These are phyloP conservation scores for Lanmaoa pseudosensibilis DNA, from an alignment of 768 basidiomycete genomes.

Conservation along the genomic window DNA sequence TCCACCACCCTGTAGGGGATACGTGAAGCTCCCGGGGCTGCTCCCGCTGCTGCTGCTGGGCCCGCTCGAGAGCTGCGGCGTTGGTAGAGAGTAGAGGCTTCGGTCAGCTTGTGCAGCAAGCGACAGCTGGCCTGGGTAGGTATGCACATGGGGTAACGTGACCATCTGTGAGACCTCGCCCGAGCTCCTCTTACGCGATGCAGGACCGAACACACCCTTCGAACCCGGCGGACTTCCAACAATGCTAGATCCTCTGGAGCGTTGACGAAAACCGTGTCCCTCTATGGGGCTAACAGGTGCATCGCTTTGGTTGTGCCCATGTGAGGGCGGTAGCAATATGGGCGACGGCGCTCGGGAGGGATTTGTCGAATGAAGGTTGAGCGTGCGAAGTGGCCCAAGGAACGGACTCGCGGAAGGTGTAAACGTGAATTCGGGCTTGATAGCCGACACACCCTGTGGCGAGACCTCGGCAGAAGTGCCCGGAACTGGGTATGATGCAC, in stretches of 20 bases:
- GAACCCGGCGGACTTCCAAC: slow-evolving; percentile 39
- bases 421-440: slow-evolving; percentile 40
- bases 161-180: slow-evolving; percentile 32
- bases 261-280: slow-evolving; percentile 28
- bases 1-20: slow-evolving; percentile 33
- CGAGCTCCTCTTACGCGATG: slow-evolving; percentile 32
- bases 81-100: slow-evolving; percentile 40
- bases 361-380: slow-evolving; percentile 71
- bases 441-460: slow-evolving; percentile 22
- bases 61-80: slow-evolving; percentile 64
- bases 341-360: slow-evolving; percentile 74
- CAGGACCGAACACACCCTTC: slow-evolving; percentile 28
- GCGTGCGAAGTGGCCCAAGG: slow-evolving; percentile 71
- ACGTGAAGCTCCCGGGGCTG: slow-evolving; percentile 55
- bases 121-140: slow-evolving; percentile 35
- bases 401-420: slow-evolving; percentile 81
- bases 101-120: slow-evolving; percentile 28
- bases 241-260: slow-evolving; percentile 31
- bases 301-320: slow-evolving; percentile 25
- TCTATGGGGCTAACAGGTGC: slow-evolving; percentile 37
- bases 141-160: slow-evolving; percentile 32
- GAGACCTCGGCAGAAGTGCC: slow-evolving; percentile 33
- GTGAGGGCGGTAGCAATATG: slow-evolving; percentile 58
- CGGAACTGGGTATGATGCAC: slow-evolving; percentile 24
- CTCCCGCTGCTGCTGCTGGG: slow-evolving; percentile 60